Conservation (phyloP, 768 basidiomycete genomes). For the Suillus americanus region DNA sequence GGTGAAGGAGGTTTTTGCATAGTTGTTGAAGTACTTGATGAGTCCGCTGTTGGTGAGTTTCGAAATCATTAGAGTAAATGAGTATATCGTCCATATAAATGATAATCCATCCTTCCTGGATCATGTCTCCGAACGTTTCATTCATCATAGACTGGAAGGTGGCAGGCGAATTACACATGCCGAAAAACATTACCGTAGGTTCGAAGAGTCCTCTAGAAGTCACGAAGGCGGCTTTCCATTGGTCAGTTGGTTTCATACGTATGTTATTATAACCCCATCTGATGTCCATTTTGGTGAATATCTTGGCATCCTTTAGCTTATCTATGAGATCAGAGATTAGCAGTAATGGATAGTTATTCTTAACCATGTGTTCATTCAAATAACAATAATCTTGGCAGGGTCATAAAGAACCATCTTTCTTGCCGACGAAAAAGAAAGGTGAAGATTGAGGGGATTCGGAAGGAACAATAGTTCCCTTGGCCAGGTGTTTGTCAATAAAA, state of each 20-base stretch:
- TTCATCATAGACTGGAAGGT: constrained; percentile 32
- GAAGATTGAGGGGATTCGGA: constrained; percentile 23
- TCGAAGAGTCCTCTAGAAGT: neutral
- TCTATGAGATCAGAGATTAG: constrained; percentile 10
- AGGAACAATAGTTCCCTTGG: constrained; percentile 6
- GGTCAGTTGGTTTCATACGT: neutral
- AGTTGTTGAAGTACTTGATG: constrained; percentile 27
- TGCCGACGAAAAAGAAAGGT: constrained; percentile 11
- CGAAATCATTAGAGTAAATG: constrained; percentile 11
- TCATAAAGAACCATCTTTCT: neutral
- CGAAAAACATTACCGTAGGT: constrained; percentile 5
- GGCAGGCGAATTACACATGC: constrained; percentile 13
- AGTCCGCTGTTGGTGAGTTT: constrained; percentile 14
- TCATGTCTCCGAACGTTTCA: constrained; percentile 8
- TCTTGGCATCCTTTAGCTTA: constrained; percentile 7
- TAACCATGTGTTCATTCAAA: constrained; percentile 10
- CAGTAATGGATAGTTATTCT: neutral
- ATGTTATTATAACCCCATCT: neutral
- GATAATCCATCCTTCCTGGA: constrained; percentile 20
- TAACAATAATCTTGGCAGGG: neutral
- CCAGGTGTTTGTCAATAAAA: constrained; percentile 10
- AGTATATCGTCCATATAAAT: constrained; percentile 32
- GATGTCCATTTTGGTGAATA: constrained; percentile 20
- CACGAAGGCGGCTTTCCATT: neutral
- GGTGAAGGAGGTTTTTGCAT: constrained; percentile 30